A percentile compares a stretch with the other conserved stretches of the same genome.
These are phyloP conservation scores for Cladophialophora immunda DNA, from an alignment of 2,329 filamentous ascomycete species.

Conservation along the genomic window DNA sequence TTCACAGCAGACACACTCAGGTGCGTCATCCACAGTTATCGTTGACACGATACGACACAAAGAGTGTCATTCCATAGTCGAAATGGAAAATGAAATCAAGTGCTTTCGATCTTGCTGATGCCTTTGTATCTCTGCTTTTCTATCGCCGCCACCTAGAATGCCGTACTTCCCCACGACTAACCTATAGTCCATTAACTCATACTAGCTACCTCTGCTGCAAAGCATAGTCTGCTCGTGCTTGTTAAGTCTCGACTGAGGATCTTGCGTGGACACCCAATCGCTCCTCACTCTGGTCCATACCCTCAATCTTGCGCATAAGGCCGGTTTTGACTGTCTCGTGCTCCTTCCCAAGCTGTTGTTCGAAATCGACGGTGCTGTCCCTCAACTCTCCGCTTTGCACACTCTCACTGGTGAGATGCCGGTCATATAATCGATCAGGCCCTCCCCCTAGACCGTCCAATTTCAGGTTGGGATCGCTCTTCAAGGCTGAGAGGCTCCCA, in stretches of 20 bases:
- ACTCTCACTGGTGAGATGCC: conserved; percentile 4
- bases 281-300: conserved; percentile 8
- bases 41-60: background rate
- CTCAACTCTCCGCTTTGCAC: conserved; percentile 22
- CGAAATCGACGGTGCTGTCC: conserved; percentile 32
- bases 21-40: background rate
- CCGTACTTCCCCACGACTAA: background rate
- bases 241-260: background rate
- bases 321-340: conserved; percentile 23
- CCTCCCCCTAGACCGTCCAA: conserved; percentile 8
- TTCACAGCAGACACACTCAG: background rate
- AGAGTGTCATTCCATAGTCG: background rate
- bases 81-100: conserved; percentile 4
- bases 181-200: background rate
- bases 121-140: background rate
- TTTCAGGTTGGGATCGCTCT: conserved; percentile 28
- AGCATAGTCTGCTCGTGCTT: background rate
- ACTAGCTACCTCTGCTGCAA: background rate
- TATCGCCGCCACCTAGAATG: background rate
- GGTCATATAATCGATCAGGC: conserved; percentile 1
- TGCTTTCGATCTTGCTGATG: background rate
- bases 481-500: conserved; percentile 34
- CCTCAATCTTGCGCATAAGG: conserved; percentile 31
- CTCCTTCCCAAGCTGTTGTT: conserved; percentile 26
- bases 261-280: conserved; percentile 1